These are phyloP conservation scores for Ustilago vetiveriae DNA, from an alignment of 1,284 basidiomycete genomes.

Conservation along the genomic window DNA sequence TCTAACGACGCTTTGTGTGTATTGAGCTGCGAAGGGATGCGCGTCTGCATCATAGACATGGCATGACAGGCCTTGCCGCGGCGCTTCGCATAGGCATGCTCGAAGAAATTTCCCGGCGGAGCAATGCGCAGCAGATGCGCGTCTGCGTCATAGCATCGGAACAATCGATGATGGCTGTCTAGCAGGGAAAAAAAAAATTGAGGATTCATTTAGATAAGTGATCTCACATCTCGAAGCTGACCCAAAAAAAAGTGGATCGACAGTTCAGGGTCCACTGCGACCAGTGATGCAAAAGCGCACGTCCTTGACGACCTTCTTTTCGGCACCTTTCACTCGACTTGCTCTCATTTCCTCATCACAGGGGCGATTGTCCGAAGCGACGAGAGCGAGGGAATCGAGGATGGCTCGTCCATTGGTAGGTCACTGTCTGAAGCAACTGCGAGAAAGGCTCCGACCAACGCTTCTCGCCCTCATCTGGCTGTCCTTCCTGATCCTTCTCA, in stretches of 20 bases:
- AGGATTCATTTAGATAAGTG: no score
- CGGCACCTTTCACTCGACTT: neutral
- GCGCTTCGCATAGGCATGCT: no score
- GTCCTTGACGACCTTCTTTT: neutral
- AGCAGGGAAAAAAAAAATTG: no score
- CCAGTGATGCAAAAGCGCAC: neutral
- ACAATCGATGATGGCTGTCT: no score
- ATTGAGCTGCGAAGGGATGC: no score
- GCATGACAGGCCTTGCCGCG: no score
- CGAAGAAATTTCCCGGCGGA: no score
- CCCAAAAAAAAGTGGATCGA: no score
- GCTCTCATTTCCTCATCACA: neutral
- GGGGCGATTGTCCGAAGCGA: no score
- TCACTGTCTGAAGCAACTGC: neutral
- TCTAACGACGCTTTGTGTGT: no score
- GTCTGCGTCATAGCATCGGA: neutral
- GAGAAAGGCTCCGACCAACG: constrained; percentile 30
- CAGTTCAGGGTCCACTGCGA: neutral
- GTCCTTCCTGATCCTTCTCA: constrained; percentile 21
- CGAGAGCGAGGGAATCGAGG: no score
- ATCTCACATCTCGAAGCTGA: neutral
- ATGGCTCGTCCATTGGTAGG: constrained; percentile 1
- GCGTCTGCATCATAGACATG: no score
- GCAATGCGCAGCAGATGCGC: neutral
- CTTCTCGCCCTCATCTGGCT: constrained; percentile 32